phyloP scores from a whole-genome alignment of 108 stramenopile genomes.

The Heterococcus sp. region DNA sequence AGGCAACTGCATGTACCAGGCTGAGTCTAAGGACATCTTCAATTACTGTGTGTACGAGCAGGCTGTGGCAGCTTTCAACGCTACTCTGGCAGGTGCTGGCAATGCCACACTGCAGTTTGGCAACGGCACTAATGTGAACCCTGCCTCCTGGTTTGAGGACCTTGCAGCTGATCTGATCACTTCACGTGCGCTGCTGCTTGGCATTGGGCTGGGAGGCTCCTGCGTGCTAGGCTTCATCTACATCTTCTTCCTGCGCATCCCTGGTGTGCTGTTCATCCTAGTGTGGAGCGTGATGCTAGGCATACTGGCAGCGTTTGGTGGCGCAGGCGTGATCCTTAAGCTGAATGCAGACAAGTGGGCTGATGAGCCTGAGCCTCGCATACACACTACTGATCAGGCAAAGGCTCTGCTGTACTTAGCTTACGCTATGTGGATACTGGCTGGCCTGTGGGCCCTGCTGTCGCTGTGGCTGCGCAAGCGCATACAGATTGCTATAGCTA shows the following conservation, averaged over 20 bases:
- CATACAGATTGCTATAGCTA: conserved; percentile 76
- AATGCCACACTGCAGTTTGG: too few species aligned
- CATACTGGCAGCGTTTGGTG: conserved; percentile 63
- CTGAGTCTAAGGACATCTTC: conserved; percentile 36
- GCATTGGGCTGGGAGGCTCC: conserved; percentile 74
- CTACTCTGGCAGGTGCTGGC: conserved; percentile 12
- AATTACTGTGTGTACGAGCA: conserved; percentile 50
- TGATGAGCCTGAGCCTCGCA: conserved; percentile 19
- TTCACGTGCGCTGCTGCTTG: conserved; percentile 59
- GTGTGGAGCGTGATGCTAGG: conserved; percentile 74
- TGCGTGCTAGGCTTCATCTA: conserved; percentile 69
- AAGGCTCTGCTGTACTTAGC: conserved; percentile 52
- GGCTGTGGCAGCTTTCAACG: conserved; percentile 19
- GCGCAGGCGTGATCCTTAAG: conserved; percentile 62
- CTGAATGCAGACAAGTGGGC: conserved; percentile 60
- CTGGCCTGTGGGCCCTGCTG: conserved; percentile 62
- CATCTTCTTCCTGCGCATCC: conserved; percentile 71
- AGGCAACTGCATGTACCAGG: conserved; percentile 45
- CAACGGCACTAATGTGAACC: neutral
- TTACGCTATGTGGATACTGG: conserved; percentile 63
- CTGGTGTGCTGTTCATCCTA: conserved; percentile 67
- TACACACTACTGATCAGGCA: conserved; percentile 52
- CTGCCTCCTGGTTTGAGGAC: neutral
- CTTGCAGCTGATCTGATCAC: conserved; percentile 24
- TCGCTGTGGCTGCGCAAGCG: conserved; percentile 73